These are phyloP conservation scores for Auricularia sp. DNA, from an alignment of 768 basidiomycete species.

Conservation along the genomic window DNA sequence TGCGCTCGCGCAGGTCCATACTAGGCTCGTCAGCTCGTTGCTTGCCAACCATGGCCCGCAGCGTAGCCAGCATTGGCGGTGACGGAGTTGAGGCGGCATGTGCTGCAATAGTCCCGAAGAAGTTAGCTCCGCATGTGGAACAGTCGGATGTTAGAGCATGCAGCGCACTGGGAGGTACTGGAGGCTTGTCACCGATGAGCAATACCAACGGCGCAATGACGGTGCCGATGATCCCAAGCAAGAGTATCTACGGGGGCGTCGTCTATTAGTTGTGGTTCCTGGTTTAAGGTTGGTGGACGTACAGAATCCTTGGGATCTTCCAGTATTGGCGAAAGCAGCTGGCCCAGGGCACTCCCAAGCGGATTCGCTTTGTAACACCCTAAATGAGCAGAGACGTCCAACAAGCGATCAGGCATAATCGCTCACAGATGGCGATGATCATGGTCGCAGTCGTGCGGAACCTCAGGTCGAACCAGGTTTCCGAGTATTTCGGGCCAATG, in stretches of 20 bases:
- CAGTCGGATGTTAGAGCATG: neutral
- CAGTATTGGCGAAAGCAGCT: conserved; percentile 58
- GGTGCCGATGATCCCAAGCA: conserved; percentile 62
- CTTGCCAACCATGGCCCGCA: conserved; percentile 13
- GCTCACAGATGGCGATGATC: conserved; percentile 37
- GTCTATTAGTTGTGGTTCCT: neutral
- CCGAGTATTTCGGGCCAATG: conserved; percentile 70
- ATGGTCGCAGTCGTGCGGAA: conserved; percentile 74
- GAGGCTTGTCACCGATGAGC: conserved; percentile 50
- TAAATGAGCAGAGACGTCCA: conserved; percentile 21
- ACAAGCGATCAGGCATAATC: conserved; percentile 15
- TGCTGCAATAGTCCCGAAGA: conserved; percentile 8
- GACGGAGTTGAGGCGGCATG: conserved; percentile 15
- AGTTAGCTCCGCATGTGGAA: neutral
- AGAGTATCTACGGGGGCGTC: conserved; percentile 39
- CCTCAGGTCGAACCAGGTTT: conserved; percentile 70
- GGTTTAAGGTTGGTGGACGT: conserved; percentile 13
- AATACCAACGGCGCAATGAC: conserved; percentile 48
- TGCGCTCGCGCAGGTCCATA: conserved; percentile 56
- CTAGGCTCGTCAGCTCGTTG: conserved; percentile 30
- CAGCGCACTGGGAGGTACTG: conserved; percentile 64
- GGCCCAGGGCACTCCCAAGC: conserved; percentile 61
- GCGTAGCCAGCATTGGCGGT: conserved; percentile 10
- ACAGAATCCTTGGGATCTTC: conserved; percentile 50
- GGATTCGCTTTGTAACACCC: conserved; percentile 43